Evolutionary conservation across 2,329 filamentous ascomycete genomes (phyloP), one percentile per base, ranked within the genome.

Genomic region (Fusarium udum): DNA sequence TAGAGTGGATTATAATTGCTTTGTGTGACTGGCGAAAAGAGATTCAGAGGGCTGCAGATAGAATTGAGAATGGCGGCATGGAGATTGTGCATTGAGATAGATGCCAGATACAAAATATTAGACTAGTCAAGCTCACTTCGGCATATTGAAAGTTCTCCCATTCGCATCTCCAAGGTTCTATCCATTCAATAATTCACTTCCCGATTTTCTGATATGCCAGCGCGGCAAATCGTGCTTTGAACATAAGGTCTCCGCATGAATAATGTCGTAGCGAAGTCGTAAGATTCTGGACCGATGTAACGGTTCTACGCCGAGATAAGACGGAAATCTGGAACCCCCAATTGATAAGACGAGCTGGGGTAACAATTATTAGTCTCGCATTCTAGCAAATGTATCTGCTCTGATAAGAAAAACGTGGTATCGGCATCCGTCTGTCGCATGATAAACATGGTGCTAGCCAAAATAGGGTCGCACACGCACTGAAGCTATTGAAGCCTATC

Each of bases 1-100:
- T 93, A 16, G 93, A 97, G 79, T 97, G 94, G 94, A 83, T 87
- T 6, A 92, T 97, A 78, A 93, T 97, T 32, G 91, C 90, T 3
- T 86, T 91, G 80, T 94, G 92, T 79, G 87, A 94, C 74, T 97
- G 94, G 93, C 88, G 94, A 9, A 63, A 64, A 22, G 76, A 80
- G 49, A 76, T 80, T 1, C 58, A 74, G 26, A 77, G 71, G 49
- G 78, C 78, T 3, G 64, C 76, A 13, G 76, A 78, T 1, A 73
- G 79, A 24, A 46, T 79, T n/a, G 61, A 72, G 20, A 75, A 72
- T 39, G 78, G 69, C 6, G 74, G 72, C 1, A 40, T 72, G 49
- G 51, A 69, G 40, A 40, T 11, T 32, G 37, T 24, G 1, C 28
- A 32, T 7, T 57, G 18, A 57, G 37, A 18, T 8, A 13, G 12